Base-by-base conservation (phyloP, 208 protist genomes). In the Herpetomonas tarakana region DNA sequence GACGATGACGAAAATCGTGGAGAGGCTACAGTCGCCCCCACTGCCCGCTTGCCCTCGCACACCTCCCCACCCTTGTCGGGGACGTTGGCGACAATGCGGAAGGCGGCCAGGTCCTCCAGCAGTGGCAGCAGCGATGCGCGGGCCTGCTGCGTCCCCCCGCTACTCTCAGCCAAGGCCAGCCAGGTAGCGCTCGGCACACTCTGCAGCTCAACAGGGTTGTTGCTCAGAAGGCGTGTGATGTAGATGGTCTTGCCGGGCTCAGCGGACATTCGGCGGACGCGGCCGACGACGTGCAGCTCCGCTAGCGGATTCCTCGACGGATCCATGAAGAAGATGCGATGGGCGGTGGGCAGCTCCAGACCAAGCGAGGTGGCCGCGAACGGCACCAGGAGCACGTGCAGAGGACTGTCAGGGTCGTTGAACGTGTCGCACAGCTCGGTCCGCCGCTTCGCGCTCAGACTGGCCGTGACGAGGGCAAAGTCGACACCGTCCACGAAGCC, bases 271-370 rank as follows among this genome's bases (percentile, higher is more conserved):
- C 62, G 28, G 9, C 21, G 35, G 14, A 59, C 31, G 26, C 53
- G 45, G 28, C 29, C 31, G 12, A 68, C 35, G 6, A 53, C 62
- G 31, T 53, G 39, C 7, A 49, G 25, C 28, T 68, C 62, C 16
- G 52, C 26, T 6, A 31, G 35, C 0, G 19, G 27, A 9, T 21
- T 21, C 26, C 61, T 28, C 11, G 61, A 56, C 6, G 28, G 22
- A 31, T 68, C 62, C 9, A 62, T 44, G 22, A 68, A 24, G 3
- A 68, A 28, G 22, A 68, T 29, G n/a, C 62, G 52, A 51, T 68
- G 45, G 21, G 54, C 62, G 16, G 38, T 27, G 22, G 19, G 26
- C 31, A 68, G 45, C 27, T 61, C 49, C 16, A 58, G 35, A n/a
- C 53, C 62, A 21, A 12, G 22, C 19, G 53, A 18, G 39, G 54